phyloP scores from a whole-genome alignment of 306 rosid species.

The Potentilla sterilis region DNA sequence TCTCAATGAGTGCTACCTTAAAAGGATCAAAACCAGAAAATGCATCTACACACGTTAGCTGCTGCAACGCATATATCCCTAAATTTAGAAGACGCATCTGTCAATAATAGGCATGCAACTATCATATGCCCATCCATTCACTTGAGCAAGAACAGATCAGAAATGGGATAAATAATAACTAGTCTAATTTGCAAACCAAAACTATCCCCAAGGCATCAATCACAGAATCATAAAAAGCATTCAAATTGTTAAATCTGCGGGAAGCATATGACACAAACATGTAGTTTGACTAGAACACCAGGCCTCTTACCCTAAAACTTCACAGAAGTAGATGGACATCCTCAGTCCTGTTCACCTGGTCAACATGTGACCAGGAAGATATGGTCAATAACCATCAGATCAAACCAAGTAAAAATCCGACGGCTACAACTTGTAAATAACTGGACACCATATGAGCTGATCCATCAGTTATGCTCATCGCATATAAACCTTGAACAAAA shows the following conservation, averaged over 20 bases:
- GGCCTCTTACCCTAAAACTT: background rate
- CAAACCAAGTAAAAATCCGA: too few relatives aligned
- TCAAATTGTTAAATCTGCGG: background rate
- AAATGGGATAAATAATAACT: background rate
- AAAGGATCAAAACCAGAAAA: background rate
- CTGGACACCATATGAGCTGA: background rate
- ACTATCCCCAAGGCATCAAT: background rate
- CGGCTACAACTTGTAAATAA: too few relatives aligned
- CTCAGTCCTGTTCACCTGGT: too few relatives aligned
- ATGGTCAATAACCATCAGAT: too few relatives aligned
- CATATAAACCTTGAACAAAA: background rate
- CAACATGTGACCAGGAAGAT: too few relatives aligned
- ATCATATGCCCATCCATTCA: background rate
- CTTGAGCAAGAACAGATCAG: background rate
- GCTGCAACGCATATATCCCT: background rate
- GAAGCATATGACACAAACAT: background rate
- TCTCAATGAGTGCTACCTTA: slow-evolving; percentile 7
- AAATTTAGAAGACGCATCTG: background rate
- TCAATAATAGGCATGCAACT: background rate
- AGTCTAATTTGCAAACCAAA: background rate
- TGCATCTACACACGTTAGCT: background rate
- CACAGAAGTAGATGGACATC: background rate
- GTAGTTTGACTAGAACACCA: background rate
- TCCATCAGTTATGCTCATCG: slow-evolving; percentile 17
- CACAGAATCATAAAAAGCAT: background rate